These are phyloP conservation scores for Ambrosia artemisiifolia DNA, from an alignment of 129 eudicot genomes.

Conservation along the genomic window DNA sequence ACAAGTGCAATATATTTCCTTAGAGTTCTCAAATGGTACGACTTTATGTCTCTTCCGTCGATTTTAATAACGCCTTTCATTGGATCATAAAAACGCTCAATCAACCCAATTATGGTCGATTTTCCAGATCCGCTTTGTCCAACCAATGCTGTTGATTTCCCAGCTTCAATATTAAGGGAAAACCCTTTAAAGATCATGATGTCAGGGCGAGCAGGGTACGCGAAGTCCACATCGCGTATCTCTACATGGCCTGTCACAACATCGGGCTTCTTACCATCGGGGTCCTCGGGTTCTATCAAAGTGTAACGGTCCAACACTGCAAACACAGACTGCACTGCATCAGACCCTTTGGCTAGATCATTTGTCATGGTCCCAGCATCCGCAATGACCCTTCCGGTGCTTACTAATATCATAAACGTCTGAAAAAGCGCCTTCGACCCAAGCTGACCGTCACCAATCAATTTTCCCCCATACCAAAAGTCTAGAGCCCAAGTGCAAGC, in stretches of 20 bases:
- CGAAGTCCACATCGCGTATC: conserved; percentile 62
- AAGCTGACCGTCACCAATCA: conserved; percentile 53
- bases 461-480: conserved; percentile 92
- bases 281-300: conserved; percentile 71
- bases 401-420: conserved; percentile 75
- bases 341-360: conserved; percentile 78
- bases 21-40: conserved; percentile 64
- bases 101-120: conserved; percentile 75
- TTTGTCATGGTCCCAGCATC: conserved; percentile 94
- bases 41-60: conserved; percentile 69
- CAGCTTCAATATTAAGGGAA: conserved; percentile 65
- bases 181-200: conserved; percentile 60
- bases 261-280: conserved; percentile 53
- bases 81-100: conserved; percentile 86
- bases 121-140: conserved; percentile 96
- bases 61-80: conserved; percentile 54
- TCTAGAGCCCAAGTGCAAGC: conserved; percentile 69
- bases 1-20: conserved; percentile 87
- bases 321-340: conserved; percentile 73
- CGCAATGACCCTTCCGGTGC: conserved; percentile 88
- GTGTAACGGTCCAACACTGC: conserved; percentile 75
- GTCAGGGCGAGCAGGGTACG: conserved; percentile 77
- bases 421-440: conserved; percentile 67
- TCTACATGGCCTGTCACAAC: conserved; percentile 61
- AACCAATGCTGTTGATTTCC: conserved; percentile 82